Conservation (phyloP, 2,329 filamentous ascomycete species). For the Diaporthe citriasiana region DNA sequence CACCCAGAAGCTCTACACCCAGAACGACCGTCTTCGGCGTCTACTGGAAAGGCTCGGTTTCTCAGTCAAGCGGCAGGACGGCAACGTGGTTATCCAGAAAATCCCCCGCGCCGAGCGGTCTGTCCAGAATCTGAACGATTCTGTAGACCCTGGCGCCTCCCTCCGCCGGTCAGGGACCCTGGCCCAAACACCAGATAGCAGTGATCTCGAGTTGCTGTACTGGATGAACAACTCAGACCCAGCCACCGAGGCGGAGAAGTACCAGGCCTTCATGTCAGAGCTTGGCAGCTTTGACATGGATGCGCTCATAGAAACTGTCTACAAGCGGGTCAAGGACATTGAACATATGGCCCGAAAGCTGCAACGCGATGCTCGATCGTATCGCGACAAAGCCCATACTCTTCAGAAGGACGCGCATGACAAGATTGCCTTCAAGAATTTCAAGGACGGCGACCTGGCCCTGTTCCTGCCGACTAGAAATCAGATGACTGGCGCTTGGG, state of each 20-base stretch:
- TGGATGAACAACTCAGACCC: constrained; percentile 82
- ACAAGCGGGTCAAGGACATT: constrained; percentile 91
- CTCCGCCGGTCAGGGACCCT: constrained; percentile 68
- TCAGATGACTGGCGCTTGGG: constrained; percentile 95
- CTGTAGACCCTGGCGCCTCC: constrained; percentile 67
- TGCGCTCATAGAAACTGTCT: constrained; percentile 85
- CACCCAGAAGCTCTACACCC: constrained; percentile 84
- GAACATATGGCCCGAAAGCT: constrained; percentile 95
- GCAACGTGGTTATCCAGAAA: constrained; percentile 82
- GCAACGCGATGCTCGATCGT: constrained; percentile 88
- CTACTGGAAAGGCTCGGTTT: constrained; percentile 92
- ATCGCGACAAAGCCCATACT: constrained; percentile 87
- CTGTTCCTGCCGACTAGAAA: constrained; percentile 95
- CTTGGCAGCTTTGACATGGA: constrained; percentile 87
- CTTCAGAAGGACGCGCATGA: constrained; percentile 89
- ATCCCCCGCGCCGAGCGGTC: constrained; percentile 72
- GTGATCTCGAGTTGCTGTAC: constrained; percentile 81
- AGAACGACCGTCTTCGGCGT: constrained; percentile 86
- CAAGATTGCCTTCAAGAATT: constrained; percentile 95
- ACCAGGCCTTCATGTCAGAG: constrained; percentile 79
- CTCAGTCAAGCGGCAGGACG: constrained; percentile 80
- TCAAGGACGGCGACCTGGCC: constrained; percentile 96
- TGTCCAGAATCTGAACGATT: constrained; percentile 69
- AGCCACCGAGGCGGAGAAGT: constrained; percentile 79
- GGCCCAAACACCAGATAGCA: constrained; percentile 70